Base-by-base conservation (phyloP, 805 yeast genomes). In the Groenewaldozyma salmanticensis region DNA sequence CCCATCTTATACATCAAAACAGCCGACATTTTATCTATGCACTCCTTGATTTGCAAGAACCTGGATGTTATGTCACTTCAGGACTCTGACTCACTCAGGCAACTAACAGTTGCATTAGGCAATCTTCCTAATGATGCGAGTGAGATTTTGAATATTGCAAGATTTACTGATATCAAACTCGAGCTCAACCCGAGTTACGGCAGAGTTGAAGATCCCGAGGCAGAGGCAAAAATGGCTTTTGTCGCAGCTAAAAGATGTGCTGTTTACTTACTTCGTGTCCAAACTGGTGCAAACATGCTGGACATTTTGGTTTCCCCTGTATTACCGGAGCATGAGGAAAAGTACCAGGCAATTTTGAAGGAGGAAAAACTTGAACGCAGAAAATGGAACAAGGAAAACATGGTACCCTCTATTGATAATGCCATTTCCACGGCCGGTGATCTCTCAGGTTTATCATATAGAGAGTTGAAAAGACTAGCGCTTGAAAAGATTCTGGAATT, bases 181-280 rank as follows among this genome's bases (percentile, higher is more conserved):
- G 74, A 70, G 40, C 64, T 84, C 47, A 79, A 79, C 54, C 76
- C 81, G 1, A 64, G 72, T 19, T 71, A 66, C 40, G 68, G 72
- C 40, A 67, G 58, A 4, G 52, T 55, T 1, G 61, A 52, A 15
- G 67, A 67, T 13, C 64, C 66, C 4, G 84, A 81, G 39, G 71
- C 77, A 1, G 79, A 77, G 52, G 60, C 71, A 31, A 72, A 72
- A 39, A 65, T 81, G 4, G 61, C 84, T 22, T 65, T 80, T 52
- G 71, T 85, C 40, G 87, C 85, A 54, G 86, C 82, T 0, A 90
- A 90, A 58, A 67, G 95, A 47, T 81, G 87, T 50, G 64, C 88
- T n/a, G 62, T 81, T 13, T 86, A 86, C 54, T 76, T 90, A 53
- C 75, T 88, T 47, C 77, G 87, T 49, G 83, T 92, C 4, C 96